Conservation (phyloP, 2,329 filamentous ascomycete genomes). For the Paecilomyces dactylethromorphus region DNA sequence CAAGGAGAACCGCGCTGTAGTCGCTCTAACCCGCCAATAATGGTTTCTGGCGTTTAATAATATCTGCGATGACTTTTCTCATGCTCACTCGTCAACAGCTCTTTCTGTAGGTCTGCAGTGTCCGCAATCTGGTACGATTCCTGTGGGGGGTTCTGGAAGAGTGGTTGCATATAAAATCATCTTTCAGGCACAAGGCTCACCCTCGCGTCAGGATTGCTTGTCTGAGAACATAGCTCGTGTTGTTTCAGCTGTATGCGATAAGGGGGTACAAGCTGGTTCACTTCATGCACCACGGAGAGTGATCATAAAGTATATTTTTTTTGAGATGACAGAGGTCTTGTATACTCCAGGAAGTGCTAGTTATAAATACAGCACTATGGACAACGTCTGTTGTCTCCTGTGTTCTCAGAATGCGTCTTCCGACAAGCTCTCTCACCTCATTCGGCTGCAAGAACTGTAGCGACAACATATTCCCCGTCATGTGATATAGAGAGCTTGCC, state of each 20-base stretch:
- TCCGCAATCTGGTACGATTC: background rate
- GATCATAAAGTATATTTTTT: background rate
- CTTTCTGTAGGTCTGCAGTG: background rate
- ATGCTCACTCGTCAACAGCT: background rate
- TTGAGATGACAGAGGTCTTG: background rate
- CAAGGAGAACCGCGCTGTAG: background rate
- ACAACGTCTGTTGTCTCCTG: background rate
- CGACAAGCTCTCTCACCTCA: constrained; percentile 12
- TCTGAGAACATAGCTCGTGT: background rate
- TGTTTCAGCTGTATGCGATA: background rate
- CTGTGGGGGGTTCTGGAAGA: background rate
- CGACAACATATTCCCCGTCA: constrained; percentile 70
- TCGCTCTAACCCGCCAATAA: background rate
- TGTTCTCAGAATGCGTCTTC: background rate
- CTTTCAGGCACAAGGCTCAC: background rate
- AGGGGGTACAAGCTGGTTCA: background rate
- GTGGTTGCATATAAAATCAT: background rate
- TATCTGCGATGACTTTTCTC: background rate
- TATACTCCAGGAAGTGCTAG: background rate
- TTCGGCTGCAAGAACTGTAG: constrained; percentile 34
- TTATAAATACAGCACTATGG: background rate
- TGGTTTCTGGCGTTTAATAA: background rate
- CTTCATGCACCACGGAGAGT: background rate
- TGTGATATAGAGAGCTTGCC: constrained; percentile 79
- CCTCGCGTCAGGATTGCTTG: too few relatives aligned